Percentiles rank a stretch among this genome's conserved stretches.
Conservation (phyloP, 2,329 filamentous ascomycete species). For the Ophiostoma ulmi region DNA sequence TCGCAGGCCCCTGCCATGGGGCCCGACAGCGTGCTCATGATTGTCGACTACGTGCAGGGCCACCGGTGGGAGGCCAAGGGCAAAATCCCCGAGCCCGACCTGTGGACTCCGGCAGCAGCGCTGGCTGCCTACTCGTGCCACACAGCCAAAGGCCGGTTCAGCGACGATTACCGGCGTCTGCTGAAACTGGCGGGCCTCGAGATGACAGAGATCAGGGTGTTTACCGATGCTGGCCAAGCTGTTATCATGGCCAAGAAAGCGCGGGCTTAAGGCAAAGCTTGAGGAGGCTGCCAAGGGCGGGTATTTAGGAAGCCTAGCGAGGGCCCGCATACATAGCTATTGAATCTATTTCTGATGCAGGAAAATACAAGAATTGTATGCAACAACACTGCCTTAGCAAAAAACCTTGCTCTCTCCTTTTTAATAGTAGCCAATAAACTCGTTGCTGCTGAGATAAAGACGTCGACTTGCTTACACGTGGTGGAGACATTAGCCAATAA, state of each 20-base stretch:
- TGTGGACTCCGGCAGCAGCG: background rate
- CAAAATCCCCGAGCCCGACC: background rate
- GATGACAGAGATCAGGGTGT: background rate
- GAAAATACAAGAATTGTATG: background rate
- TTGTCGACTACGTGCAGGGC: constrained; percentile 1
- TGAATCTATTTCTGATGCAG: background rate
- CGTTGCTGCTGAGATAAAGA: background rate
- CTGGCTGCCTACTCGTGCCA: background rate
- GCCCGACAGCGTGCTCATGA: background rate
- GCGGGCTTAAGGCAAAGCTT: background rate
- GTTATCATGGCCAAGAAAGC: background rate
- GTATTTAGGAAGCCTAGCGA: background rate
- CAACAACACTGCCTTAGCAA: background rate
- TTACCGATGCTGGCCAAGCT: background rate
- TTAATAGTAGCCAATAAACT: background rate
- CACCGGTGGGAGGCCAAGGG: background rate
- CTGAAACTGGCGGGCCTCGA: background rate
- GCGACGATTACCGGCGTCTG: background rate
- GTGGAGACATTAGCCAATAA: background rate
- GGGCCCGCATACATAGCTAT: background rate
- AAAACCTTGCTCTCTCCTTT: background rate
- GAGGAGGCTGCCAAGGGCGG: background rate
- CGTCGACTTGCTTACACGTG: background rate
- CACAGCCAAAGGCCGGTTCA: background rate
- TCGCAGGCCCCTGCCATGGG: background rate